Evolutionary conservation across 805 yeast genomes (phyloP), one percentile per base, ranked within the genome.

Genomic region (Jamesozyma spencerorum): DNA sequence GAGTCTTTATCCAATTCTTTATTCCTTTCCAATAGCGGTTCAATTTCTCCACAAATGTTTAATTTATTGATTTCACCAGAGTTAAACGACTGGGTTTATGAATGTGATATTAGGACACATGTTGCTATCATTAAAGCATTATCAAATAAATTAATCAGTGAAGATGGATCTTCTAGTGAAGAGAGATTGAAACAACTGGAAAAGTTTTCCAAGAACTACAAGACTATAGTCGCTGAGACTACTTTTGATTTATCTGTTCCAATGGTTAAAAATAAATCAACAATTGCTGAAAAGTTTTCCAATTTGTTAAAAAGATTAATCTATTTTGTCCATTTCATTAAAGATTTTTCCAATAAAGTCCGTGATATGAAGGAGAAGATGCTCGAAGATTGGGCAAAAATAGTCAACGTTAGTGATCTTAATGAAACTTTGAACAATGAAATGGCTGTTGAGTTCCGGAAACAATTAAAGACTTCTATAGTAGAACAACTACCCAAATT

Each of bases 61-160:
- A 73, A 72, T 49, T 61, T 84, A 18, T 72, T 78, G 50, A 66
- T 67, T 5, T 63, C 71, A 12, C 71, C 71, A 8, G 57, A 62
- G 3, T 50, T 77, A 12, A 50, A 66, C 4, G 70, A 69, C n/a
- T 85, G 94, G 92, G 69, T 82, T n/a, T 52, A 68, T 20, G 64
- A 71, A 35, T 81, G 85, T 52, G 94, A 85, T 56, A 52, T 70
- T 44, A 63, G 71, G 17, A 70, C 79, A 62, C 83, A 79, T 60
- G 54, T 55, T 42, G 65, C 66, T 22, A 59, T 73, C 51, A 65
- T 79, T 18, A 73, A 72, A 46, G 70, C 80, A 72, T 58, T 85
- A 44, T 69, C 79, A 3, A 79, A 79, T 18, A 60, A 81, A 43
- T 74, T 76, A 14, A 60, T 77, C 35, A 81, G 76, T 47, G 45